Conservation (phyloP, 1,284 basidiomycete genomes). For the Cutaneotrichosporon spelunceum region DNA sequence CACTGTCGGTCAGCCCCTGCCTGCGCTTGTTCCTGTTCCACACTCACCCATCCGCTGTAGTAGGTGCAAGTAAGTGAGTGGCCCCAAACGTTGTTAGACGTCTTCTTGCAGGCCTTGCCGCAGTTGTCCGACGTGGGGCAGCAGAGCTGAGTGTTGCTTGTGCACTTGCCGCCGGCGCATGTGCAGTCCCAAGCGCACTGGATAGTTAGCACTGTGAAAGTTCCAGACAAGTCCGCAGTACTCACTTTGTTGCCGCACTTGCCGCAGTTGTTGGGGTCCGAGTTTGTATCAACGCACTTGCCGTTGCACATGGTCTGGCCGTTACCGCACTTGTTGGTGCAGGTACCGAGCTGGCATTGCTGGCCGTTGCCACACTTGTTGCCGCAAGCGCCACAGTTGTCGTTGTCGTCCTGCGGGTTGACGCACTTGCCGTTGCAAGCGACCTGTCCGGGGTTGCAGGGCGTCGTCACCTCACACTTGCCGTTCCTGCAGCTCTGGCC, state of each 20-base stretch:
- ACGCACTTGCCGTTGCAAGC: background rate
- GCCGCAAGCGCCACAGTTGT: background rate
- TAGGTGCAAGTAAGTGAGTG: background rate
- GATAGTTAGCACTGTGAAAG: background rate
- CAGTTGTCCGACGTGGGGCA: background rate
- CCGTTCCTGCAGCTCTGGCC: background rate
- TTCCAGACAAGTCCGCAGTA: background rate
- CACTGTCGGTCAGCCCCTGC: background rate
- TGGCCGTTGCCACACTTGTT: background rate
- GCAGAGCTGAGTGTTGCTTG: background rate
- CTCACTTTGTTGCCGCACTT: conserved; percentile 6
- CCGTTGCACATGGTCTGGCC: background rate
- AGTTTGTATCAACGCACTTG: background rate
- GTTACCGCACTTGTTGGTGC: background rate
- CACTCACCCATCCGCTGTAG: background rate
- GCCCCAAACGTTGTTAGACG: background rate
- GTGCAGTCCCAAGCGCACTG: conserved; percentile 2
- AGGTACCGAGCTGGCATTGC: background rate
- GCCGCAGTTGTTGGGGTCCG: background rate
- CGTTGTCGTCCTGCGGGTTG: background rate
- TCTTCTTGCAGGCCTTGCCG: background rate
- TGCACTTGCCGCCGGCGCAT: background rate
- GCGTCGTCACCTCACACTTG: background rate
- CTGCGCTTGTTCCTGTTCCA: background rate
- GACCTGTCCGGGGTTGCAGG: background rate